A percentile compares a stretch with the other conserved stretches of the same genome.
These are phyloP conservation scores for Telfairia occidentalis DNA, from an alignment of 331 rosid species.

Conservation along the genomic window DNA sequence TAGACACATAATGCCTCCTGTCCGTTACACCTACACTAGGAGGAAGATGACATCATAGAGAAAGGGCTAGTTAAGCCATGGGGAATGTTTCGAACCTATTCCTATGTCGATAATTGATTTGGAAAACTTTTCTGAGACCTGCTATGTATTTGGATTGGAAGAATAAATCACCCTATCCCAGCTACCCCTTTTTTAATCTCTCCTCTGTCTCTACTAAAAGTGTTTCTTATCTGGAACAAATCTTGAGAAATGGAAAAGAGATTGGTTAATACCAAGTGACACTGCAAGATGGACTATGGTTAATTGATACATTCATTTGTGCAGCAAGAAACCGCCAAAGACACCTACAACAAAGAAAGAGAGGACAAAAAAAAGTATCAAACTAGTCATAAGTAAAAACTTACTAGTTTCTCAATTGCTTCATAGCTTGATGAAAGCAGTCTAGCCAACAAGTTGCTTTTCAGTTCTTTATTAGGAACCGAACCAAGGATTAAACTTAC, in stretches of 20 bases:
- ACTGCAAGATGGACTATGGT: background rate
- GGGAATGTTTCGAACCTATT: background rate
- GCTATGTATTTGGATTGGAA: background rate
- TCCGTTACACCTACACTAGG: no score
- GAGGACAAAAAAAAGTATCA: background rate
- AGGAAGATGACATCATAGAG: no score
- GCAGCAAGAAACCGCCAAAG: background rate
- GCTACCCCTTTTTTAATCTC: background rate
- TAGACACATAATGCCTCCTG: no score
- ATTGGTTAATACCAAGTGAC: background rate
- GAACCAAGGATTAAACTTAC: conserved; percentile 75
- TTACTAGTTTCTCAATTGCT: conserved; percentile 85
- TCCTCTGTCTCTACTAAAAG: background rate
- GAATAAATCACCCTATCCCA: background rate
- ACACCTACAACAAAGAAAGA: background rate
- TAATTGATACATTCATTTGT: background rate
- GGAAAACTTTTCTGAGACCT: background rate
- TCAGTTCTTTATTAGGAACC: conserved; percentile 63
- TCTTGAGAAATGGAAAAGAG: background rate
- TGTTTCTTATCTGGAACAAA: background rate
- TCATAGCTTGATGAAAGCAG: conserved; percentile 85
- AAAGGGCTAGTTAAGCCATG: no score
- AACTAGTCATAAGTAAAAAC: conserved; percentile 14
- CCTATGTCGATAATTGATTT: background rate
- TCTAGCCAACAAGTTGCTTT: conserved; percentile 70